phyloP scores from a whole-genome alignment of 805 yeast species.

The Lipomyces starkeyi region DNA sequence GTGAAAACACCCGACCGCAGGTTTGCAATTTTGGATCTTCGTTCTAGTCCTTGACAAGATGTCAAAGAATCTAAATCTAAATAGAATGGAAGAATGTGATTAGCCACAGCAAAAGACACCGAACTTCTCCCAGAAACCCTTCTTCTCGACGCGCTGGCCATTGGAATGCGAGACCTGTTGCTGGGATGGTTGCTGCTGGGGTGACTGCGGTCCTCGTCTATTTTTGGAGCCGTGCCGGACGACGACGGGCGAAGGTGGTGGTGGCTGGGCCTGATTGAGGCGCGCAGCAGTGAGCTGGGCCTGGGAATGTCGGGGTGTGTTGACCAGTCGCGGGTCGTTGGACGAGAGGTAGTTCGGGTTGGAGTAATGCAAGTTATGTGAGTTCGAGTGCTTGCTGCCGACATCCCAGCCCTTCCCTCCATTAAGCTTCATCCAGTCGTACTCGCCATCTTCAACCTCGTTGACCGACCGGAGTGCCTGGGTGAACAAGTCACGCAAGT shows the following conservation, averaged over 20 bases:
- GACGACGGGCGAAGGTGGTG: constrained; percentile 47
- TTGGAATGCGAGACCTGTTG: constrained; percentile 27
- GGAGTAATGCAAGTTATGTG: constrained; percentile 37
- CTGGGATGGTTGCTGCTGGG: constrained; percentile 35
- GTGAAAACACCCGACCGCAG: not conserved
- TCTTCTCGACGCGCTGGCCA: constrained; percentile 39
- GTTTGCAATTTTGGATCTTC: not conserved
- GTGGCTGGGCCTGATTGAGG: constrained; percentile 52
- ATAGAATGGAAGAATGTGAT: not conserved
- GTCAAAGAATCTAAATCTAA: not conserved
- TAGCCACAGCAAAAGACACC: constrained; percentile 47
- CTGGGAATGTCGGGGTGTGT: constrained; percentile 39
- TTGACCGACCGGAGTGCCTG: constrained; percentile 76
- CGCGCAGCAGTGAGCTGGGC: constrained; percentile 46
- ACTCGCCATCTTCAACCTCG: constrained; percentile 81
- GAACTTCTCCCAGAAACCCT: constrained; percentile 44
- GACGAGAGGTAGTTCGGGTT: constrained; percentile 38
- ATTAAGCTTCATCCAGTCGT: constrained; percentile 97
- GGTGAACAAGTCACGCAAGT: constrained; percentile 76
- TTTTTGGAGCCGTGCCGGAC: constrained; percentile 46
- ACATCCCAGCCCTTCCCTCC: constrained; percentile 97
- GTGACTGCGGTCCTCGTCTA: constrained; percentile 39
- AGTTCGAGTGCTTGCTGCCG: constrained; percentile 45
- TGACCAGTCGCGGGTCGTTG: constrained; percentile 36
- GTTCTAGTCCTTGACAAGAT: not conserved